phyloP scores from a whole-genome alignment of 495 filamentous ascomycete genomes.

The Aspergillus heteromorphus region DNA sequence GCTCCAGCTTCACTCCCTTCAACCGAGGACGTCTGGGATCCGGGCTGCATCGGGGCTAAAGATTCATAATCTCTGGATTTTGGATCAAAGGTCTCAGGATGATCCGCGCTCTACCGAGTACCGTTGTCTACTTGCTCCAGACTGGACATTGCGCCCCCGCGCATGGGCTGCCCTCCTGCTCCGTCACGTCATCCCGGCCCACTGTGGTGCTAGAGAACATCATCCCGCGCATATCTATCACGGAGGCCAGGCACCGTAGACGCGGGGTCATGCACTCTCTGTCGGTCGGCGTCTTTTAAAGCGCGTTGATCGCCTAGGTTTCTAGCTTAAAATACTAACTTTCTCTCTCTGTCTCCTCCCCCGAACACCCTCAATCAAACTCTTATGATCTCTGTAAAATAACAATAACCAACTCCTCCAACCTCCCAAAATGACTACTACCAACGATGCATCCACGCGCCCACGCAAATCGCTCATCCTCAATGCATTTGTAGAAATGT shows the following conservation, averaged over 20 bases:
- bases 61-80: neutral
- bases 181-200: conserved; percentile 38
- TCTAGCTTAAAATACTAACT: neutral
- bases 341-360: no score
- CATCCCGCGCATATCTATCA: no score
- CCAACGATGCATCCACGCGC: conserved; percentile 1
- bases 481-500: conserved; percentile 57
- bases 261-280: no score
- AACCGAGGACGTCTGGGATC: neutral
- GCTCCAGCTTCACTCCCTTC: neutral
- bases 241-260: no score
- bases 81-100: neutral
- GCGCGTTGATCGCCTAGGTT: no score
- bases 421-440: conserved; percentile 1
- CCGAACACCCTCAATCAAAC: neutral
- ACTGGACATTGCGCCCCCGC: neutral
- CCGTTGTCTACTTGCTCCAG: neutral
- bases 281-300: no score
- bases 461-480: conserved; percentile 48
- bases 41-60: neutral
- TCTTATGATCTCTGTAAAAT: neutral
- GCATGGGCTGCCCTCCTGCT: neutral
- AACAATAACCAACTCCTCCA: neutral
- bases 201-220: conserved; percentile 36
- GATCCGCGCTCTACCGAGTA: neutral